phyloP scores from a whole-genome alignment of 2,329 filamentous ascomycete genomes.

The Trichophyton verrucosum region DNA sequence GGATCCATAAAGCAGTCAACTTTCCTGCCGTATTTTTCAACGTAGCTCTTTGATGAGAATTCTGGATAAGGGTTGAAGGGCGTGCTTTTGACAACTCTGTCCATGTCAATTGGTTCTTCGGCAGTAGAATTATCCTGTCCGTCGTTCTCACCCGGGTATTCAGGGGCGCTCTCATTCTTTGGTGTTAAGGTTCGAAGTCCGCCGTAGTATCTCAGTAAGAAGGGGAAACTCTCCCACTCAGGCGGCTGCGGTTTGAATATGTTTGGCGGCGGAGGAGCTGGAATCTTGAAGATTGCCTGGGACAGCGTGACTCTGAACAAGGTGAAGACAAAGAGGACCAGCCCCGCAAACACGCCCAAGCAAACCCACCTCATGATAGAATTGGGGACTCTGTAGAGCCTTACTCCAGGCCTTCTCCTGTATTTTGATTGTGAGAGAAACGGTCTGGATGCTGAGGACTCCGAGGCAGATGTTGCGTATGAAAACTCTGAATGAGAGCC shows the following conservation, averaged over 20 bases:
- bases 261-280: conserved; percentile 40
- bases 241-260: conserved; percentile 33
- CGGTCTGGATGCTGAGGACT: conserved; percentile 26
- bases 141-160: conserved; percentile 57
- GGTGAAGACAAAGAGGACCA: conserved; percentile 64
- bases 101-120: not conserved
- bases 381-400: conserved; percentile 54
- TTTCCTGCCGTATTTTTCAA: conserved; percentile 45
- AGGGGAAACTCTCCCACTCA: conserved; percentile 73
- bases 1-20: conserved; percentile 69
- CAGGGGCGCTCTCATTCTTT: conserved; percentile 55
- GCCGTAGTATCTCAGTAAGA: conserved; percentile 79
- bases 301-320: conserved; percentile 61
- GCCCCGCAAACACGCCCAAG: conserved; percentile 52
- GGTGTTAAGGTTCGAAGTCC: conserved; percentile 63
- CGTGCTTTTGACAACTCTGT: conserved; percentile 18
- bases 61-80: conserved; percentile 58
- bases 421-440: conserved; percentile 28
- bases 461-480: conserved; percentile 32
- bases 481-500: conserved; percentile 41
- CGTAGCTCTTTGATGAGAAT: conserved; percentile 47
- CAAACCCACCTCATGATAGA: conserved; percentile 69
- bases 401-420: conserved; percentile 23
- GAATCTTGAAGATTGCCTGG: conserved; percentile 44
- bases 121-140: conserved; percentile 4